Conservation (phyloP, 106 monocot species). For the Amphibolis antarctica region DNA sequence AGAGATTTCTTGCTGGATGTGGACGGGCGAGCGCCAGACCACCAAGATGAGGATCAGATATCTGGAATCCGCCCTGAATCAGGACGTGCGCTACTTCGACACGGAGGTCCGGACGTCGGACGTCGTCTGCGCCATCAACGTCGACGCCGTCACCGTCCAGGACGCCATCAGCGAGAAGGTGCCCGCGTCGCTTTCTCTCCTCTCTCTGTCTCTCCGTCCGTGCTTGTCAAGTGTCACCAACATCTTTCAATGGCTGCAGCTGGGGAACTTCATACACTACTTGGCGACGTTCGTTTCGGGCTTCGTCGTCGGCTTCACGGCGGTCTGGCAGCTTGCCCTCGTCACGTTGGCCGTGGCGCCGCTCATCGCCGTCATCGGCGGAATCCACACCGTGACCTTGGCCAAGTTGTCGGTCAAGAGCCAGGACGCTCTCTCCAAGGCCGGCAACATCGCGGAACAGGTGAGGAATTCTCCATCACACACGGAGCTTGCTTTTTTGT, state of each 20-base stretch:
- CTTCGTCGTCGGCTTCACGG: constrained; percentile 39
- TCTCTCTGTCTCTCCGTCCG: too few relatives aligned
- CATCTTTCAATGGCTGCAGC: too few relatives aligned
- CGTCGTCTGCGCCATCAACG: constrained; percentile 82
- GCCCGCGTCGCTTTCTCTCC: too few relatives aligned
- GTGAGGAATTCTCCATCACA: neutral
- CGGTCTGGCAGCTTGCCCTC: constrained; percentile 45
- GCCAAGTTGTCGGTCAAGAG: constrained; percentile 37
- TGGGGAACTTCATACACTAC: constrained; percentile 37
- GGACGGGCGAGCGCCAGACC: constrained; percentile 91
- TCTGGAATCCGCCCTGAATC: constrained; percentile 65
- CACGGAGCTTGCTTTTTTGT: neutral
- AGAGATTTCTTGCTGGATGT: constrained; percentile 99
- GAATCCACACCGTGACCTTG: constrained; percentile 45
- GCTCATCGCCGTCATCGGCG: constrained; percentile 51
- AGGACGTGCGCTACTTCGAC: constrained; percentile 87
- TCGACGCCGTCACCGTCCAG: constrained; percentile 74
- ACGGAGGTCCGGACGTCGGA: constrained; percentile 83
- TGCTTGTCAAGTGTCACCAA: too few relatives aligned
- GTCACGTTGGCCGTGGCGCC: constrained; percentile 41
- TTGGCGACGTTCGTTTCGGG: constrained; percentile 31
- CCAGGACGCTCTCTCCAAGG: constrained; percentile 39
- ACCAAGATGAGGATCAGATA: constrained; percentile 84
- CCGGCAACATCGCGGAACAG: constrained; percentile 29
- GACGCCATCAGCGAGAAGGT: constrained; percentile 99